Evolutionary conservation across 768 basidiomycete genomes (phyloP).

Genomic region (Lentinula sp.): DNA sequence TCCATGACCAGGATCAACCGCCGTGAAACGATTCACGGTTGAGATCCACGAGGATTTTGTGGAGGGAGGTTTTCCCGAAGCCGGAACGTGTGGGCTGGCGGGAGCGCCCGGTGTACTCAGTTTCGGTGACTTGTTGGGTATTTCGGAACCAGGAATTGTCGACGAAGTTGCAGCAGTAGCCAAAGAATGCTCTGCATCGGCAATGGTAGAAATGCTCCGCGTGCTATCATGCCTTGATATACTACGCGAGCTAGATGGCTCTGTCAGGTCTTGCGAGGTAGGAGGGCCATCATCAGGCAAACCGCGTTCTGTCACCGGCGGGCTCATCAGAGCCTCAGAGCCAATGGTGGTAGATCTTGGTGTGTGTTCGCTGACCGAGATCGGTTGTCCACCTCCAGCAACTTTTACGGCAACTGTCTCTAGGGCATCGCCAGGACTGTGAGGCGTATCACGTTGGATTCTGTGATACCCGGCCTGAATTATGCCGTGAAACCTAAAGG

Average conservation of each 20-base stretch:
- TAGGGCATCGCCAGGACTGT: background rate
- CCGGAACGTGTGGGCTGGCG: background rate
- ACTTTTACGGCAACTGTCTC: background rate
- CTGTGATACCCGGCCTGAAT: conserved; percentile 64
- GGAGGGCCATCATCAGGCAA: background rate
- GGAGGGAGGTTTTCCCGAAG: background rate
- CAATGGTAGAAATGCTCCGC: background rate
- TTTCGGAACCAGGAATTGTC: background rate
- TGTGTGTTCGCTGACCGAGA: background rate
- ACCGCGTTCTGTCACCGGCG: background rate
- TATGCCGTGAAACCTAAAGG: conserved; percentile 43
- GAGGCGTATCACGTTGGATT: background rate
- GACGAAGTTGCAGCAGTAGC: background rate
- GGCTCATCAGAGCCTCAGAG: background rate
- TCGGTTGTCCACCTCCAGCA: background rate
- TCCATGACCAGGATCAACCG: background rate
- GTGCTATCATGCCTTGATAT: background rate
- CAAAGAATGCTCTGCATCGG: background rate
- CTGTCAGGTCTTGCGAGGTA: background rate
- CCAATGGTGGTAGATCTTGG: background rate
- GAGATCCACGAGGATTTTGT: background rate
- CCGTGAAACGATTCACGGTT: background rate
- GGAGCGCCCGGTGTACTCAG: background rate
- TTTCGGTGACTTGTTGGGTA: background rate
- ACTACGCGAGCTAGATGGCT: background rate